phyloP scores from a whole-genome alignment of 495 filamentous ascomycete genomes.

The Aspergillus diversus region DNA sequence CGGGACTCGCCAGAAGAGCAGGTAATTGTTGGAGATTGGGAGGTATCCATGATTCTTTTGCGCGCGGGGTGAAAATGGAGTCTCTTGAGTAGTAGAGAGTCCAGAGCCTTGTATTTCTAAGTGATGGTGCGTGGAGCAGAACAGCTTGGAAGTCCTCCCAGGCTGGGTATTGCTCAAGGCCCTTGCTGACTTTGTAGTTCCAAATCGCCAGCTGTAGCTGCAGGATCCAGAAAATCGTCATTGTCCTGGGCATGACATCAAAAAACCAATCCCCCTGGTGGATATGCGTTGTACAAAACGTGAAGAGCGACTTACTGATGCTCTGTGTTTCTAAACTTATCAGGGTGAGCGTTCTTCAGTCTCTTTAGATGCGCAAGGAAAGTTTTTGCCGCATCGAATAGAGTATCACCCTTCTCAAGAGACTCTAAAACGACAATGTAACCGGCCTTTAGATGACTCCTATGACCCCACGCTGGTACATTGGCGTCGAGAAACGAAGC shows the following conservation, averaged over 20 bases:
- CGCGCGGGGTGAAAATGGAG: constrained; percentile 6
- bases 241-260: background rate
- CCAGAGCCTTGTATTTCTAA: constrained; percentile 9
- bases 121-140: background rate
- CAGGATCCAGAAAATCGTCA: constrained; percentile 17
- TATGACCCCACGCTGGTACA: constrained; percentile 10
- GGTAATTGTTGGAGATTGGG: constrained; percentile 9
- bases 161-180: constrained; percentile 1
- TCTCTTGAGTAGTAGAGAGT: constrained; percentile 2
- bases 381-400: constrained; percentile 7
- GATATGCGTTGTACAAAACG: too few relatives aligned
- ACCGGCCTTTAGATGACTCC: constrained; percentile 4
- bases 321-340: constrained; percentile 8
- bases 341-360: constrained; percentile 1
- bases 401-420: background rate
- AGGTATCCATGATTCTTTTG: background rate
- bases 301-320: constrained; percentile 3
- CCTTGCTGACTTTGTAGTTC: constrained; percentile 11
- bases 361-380: constrained; percentile 5
- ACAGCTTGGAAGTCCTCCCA: constrained; percentile 11
- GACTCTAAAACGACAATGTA: constrained; percentile 9
- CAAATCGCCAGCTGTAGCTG: constrained; percentile 14
- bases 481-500: background rate
- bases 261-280: too few relatives aligned
- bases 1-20: background rate